Evolutionary conservation across 495 filamentous ascomycete species (phyloP), one percentile per base, ranked within the genome.

Genomic region (Hypomontagnella monticulosa): DNA sequence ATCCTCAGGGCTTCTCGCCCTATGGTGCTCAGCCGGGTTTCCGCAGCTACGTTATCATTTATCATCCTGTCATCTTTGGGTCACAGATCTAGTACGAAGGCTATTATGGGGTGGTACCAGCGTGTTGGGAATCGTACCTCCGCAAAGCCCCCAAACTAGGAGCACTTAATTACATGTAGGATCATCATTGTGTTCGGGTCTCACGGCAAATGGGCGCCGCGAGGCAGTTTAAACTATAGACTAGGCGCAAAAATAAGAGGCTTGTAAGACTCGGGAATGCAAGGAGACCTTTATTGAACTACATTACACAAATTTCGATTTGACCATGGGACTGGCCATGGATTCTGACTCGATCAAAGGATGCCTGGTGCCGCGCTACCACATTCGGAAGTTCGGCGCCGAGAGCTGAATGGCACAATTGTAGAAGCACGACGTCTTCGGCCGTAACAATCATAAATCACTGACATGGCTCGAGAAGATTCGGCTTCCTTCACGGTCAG

Each of bases 251-350:
- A 57, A 42, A 47, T 9, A 11, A 34, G 20, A n/a, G 20, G 8
- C n/a, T 23, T 56, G 44, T 57, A 23, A 57, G 52, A 53, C 38
- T 32, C 12, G 38, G 32, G 11, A 48, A 67, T 54, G 64, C 64
- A 67, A 62, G 64, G 64, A 63, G 64, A n/a, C 8, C 30, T 57
- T 46, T 33, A 53, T 57, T 58, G 27, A 47, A 49, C 30, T 57
- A 61, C 20, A 44, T 11, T 38, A 38, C 10, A 14, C 36, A 14
- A 3, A 38, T 59, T 54, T 20, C 33, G 53, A 53, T 49, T 48
- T 20, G 14, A n/a, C n/a, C n/a, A n/a, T n/a, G n/a, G n/a, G n/a
- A n/a, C n/a, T n/a, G 16, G 42, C 48, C 9, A 32, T 18, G 8
- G 48, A 60, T 38, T 51, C 55, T 55, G 19, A 51, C 65, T 55